Evolutionary conservation across 345 rosid species (phyloP).

Genomic region (Linum trigynum): DNA sequence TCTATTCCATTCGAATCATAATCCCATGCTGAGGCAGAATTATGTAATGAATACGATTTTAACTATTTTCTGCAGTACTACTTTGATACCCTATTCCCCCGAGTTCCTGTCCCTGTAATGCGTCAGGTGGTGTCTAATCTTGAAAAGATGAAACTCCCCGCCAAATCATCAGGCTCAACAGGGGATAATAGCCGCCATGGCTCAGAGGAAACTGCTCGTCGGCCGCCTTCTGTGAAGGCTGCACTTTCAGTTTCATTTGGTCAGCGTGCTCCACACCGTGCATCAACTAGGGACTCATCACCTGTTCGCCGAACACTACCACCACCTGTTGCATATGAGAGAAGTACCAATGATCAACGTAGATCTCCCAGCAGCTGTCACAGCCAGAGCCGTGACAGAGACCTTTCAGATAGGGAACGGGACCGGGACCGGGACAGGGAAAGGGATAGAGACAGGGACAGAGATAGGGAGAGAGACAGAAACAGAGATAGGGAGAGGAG

Average conservation of each 20-base stretch:
- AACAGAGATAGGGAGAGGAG: conserved; percentile 31
- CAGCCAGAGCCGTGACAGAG: conserved; percentile 71
- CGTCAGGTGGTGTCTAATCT: conserved; percentile 69
- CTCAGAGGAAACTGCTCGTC: conserved; percentile 90
- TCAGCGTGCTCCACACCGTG: conserved; percentile 99
- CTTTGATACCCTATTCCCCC: conserved; percentile 92
- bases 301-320: conserved; percentile 83
- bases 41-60: conserved; percentile 8
- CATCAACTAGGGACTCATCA: conserved; percentile 94
- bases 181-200: conserved; percentile 71
- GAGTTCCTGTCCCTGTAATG: conserved; percentile 92
- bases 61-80: conserved; percentile 55
- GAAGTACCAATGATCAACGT: conserved; percentile 36
- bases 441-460: conserved; percentile 27
- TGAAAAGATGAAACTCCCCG: conserved; percentile 83
- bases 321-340: conserved; percentile 43
- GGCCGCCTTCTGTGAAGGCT: conserved; percentile 99
- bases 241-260: conserved; percentile 98
- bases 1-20: neutral
- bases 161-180: conserved; percentile 71
- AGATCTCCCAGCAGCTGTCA: conserved; percentile 51
- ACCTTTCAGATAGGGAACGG: conserved; percentile 33
- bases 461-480: conserved; percentile 27
- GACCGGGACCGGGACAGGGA: conserved; percentile 37
- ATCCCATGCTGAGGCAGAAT: neutral